Percentiles rank a stretch among this genome's conserved stretches.
Conservation (phyloP, 176 grass and related monocot genomes). For the Calamus simplicifolius region DNA sequence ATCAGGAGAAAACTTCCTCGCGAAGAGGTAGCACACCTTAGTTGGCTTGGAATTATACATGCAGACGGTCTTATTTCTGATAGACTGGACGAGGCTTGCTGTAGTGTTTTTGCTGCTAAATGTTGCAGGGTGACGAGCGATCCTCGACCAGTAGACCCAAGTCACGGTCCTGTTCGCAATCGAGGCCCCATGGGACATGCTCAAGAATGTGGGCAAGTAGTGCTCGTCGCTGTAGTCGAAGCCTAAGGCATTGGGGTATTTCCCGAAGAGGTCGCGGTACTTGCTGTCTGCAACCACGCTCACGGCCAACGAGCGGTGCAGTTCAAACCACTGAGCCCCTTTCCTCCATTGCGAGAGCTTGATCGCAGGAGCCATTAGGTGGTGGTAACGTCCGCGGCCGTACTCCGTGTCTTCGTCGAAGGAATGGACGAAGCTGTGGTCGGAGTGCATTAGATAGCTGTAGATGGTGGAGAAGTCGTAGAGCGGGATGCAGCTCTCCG, state of each 20-base stretch:
- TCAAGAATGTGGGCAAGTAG: not conserved
- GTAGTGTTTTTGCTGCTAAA: not conserved
- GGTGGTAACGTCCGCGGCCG: not conserved
- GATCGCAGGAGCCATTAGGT: not conserved
- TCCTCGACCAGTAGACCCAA: constrained; percentile 3
- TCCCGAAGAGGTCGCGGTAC: not conserved
- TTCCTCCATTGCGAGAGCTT: constrained; percentile 3
- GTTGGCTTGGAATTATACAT: not conserved
- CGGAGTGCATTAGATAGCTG: not conserved
- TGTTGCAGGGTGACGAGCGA: not conserved
- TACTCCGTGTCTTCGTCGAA: not conserved
- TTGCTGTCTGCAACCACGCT: not conserved
- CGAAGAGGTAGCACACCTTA: not conserved
- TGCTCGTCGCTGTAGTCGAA: not conserved
- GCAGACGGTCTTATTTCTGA: not conserved
- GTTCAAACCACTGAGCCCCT: not conserved
- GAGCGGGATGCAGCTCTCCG: not conserved
- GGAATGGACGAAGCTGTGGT: not conserved
- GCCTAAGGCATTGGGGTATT: not conserved
- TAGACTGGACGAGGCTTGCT: not conserved
- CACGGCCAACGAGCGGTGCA: not conserved
- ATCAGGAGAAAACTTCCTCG: constrained; percentile 5
- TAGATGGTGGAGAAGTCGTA: not conserved
- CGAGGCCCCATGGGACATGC: not conserved
- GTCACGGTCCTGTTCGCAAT: not conserved